Percentiles rank a stretch among this genome's conserved stretches.
Evolutionary conservation across 2,329 filamentous ascomycete species (phyloP).

Genomic region (Xylaria sp.): DNA sequence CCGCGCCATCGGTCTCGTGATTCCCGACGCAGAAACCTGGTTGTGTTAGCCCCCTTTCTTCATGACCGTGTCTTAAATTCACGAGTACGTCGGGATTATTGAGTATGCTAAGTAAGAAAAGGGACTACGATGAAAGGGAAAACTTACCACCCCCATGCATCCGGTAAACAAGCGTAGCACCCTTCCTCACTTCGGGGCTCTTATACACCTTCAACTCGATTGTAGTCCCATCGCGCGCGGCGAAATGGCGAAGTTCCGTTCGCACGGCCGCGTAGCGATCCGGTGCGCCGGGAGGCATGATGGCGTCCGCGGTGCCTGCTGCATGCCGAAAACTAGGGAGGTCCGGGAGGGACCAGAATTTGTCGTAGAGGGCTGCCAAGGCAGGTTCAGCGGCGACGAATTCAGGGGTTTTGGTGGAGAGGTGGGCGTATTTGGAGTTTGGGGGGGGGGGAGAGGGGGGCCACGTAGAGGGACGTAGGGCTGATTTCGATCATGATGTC

Average conservation of each 20-base stretch:
- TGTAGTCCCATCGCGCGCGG: constrained; percentile 32
- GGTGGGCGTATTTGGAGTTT: constrained; percentile 35
- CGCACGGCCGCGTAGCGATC: constrained; percentile 33
- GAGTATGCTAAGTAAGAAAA: neutral
- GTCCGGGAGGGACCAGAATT: constrained; percentile 26
- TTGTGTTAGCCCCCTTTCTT: no score
- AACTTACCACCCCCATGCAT: constrained; percentile 35
- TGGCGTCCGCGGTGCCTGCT: constrained; percentile 26
- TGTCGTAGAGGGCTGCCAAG: constrained; percentile 25
- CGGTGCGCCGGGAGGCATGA: constrained; percentile 29
- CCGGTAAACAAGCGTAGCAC: constrained; percentile 30
- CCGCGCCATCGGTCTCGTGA: constrained; percentile 33
- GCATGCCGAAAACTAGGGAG: constrained; percentile 29
- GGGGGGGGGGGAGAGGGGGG: constrained; percentile 29
- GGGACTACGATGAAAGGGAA: neutral
- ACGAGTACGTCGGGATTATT: neutral
- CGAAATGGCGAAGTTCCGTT: constrained; percentile 28
- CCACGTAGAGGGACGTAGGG: constrained; percentile 17
- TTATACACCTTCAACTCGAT: constrained; percentile 36
- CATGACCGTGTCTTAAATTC: neutral
- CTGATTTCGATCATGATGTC: constrained; percentile 18
- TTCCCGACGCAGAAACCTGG: constrained; percentile 25
- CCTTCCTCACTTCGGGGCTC: constrained; percentile 21
- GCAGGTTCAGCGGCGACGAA: constrained; percentile 28
- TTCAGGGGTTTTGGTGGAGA: constrained; percentile 31